A percentile compares a stretch with the other conserved stretches of the same genome.
phyloP scores from a whole-genome alignment of 2,329 filamentous ascomycete species.

The Capronia coronata region DNA sequence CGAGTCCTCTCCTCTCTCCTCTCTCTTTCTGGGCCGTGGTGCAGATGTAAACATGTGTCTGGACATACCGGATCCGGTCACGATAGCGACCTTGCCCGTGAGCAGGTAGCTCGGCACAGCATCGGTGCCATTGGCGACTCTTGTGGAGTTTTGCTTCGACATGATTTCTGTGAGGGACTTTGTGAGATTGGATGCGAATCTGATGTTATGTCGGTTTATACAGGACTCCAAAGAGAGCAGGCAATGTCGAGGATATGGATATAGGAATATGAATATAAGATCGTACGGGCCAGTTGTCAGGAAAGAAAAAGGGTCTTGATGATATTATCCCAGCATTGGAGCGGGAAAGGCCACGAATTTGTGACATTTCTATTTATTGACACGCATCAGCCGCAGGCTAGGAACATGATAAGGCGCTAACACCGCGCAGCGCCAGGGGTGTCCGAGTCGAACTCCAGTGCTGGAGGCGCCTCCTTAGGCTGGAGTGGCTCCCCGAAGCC shows the following conservation, averaged over 20 bases:
- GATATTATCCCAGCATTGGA: not conserved
- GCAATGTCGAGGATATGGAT: not conserved
- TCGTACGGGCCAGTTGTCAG: not conserved
- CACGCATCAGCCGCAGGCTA: slow-evolving; percentile 14
- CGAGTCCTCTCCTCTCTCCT: too few relatives aligned
- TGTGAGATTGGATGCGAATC: not conserved
- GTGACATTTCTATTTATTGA: slow-evolving; percentile 9
- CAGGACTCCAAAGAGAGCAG: not conserved
- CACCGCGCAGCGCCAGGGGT: not conserved
- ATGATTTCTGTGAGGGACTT: slow-evolving; percentile 10
- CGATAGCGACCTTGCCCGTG: slow-evolving; percentile 43
- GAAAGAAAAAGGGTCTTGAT: not conserved
- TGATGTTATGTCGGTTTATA: not conserved
- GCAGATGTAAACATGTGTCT: too few relatives aligned
- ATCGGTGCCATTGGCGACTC: slow-evolving; percentile 22
- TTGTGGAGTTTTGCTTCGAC: slow-evolving; percentile 21
- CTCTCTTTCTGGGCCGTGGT: too few relatives aligned
- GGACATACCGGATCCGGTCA: slow-evolving; percentile 29
- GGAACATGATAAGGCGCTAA: not conserved
- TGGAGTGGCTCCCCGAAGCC: too few relatives aligned
- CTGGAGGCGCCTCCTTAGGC: too few relatives aligned
- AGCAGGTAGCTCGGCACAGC: slow-evolving; percentile 27
- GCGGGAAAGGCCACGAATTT: not conserved
- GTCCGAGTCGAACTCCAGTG: too few relatives aligned
- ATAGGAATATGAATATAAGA: not conserved